phyloP scores from a whole-genome alignment of 2,329 filamentous ascomycete species.

The Diaporthe nobilis region DNA sequence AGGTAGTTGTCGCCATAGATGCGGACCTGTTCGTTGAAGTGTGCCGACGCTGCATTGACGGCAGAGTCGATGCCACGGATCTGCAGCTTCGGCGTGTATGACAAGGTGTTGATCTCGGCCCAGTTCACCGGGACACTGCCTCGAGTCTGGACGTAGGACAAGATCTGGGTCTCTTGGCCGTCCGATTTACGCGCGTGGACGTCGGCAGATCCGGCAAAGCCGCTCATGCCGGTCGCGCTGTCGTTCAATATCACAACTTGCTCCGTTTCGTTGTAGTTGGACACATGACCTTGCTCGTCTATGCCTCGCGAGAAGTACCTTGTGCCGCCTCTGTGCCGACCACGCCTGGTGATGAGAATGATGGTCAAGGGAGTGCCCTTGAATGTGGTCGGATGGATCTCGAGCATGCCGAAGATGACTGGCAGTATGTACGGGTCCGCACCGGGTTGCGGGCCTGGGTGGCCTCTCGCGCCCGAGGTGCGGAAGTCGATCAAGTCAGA shows the following conservation, averaged over 20 bases:
- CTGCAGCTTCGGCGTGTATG: slow-evolving; percentile 92
- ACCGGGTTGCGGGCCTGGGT: slow-evolving; percentile 78
- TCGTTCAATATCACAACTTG: slow-evolving; percentile 94
- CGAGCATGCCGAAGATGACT: slow-evolving; percentile 95
- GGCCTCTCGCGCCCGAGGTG: slow-evolving; percentile 71
- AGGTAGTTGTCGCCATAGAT: slow-evolving; percentile 97
- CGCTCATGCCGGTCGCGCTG: slow-evolving; percentile 78
- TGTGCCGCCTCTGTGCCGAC: slow-evolving; percentile 89
- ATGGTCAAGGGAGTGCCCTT: slow-evolving; percentile 89
- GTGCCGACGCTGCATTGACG: slow-evolving; percentile 81
- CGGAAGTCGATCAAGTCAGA: slow-evolving; percentile 93
- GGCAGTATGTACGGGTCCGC: slow-evolving; percentile 95
- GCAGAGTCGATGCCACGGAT: slow-evolving; percentile 88
- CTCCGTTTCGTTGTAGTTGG: slow-evolving; percentile 99
- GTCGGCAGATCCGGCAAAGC: slow-evolving; percentile 82
- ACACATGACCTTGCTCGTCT: slow-evolving; percentile 94
- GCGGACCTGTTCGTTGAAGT: slow-evolving; percentile 94
- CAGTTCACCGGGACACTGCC: slow-evolving; percentile 97
- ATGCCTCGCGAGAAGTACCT: slow-evolving; percentile 95
- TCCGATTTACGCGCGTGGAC: slow-evolving; percentile 80
- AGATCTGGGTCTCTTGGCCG: slow-evolving; percentile 85
- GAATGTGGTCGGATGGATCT: slow-evolving; percentile 88
- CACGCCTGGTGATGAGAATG: slow-evolving; percentile 88
- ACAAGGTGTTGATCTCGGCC: slow-evolving; percentile 94
- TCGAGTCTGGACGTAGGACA: slow-evolving; percentile 96